Evolutionary conservation across 768 basidiomycete genomes (phyloP).

Genomic region (Russula ochroleuca): DNA sequence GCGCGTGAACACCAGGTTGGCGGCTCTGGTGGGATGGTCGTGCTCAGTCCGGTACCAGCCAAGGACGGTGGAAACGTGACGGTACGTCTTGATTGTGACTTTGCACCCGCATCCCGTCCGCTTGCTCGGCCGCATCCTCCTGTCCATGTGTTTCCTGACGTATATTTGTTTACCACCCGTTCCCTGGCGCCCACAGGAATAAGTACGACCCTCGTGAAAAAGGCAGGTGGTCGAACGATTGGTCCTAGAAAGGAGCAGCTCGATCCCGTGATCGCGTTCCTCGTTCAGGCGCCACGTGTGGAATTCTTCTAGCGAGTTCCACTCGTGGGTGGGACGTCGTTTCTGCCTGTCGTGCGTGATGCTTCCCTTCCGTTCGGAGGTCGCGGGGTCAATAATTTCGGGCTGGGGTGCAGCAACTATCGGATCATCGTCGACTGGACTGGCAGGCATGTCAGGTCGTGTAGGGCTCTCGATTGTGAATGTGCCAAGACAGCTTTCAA

Average conservation of each 20-base stretch:
- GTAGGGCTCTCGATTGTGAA: not conserved
- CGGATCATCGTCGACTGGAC: not conserved
- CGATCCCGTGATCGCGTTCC: constrained; percentile 9
- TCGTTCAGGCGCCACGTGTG: not conserved
- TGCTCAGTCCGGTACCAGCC: constrained; percentile 8
- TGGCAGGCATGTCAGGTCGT: no score
- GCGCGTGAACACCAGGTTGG: constrained; percentile 1
- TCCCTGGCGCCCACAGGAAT: constrained; percentile 1
- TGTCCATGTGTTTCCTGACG: not conserved
- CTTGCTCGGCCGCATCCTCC: not conserved
- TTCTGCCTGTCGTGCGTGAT: constrained; percentile 1
- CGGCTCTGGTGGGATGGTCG: not conserved
- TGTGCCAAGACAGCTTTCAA: not conserved
- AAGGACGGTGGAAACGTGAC: not conserved
- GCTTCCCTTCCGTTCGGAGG: not conserved
- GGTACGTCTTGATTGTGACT: not conserved
- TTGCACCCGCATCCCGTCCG: constrained; percentile 3
- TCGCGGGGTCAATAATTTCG: not conserved
- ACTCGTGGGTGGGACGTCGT: not conserved
- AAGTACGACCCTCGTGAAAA: not conserved
- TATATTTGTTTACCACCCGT: not conserved
- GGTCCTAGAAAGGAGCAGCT: not conserved
- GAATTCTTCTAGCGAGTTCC: constrained; percentile 5
- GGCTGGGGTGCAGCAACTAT: not conserved
- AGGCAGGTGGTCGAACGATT: not conserved